A percentile compares a stretch with the other conserved stretches of the same genome.
phyloP scores from a whole-genome alignment of 2,329 filamentous ascomycete species.

The Penicillium frequentans region DNA sequence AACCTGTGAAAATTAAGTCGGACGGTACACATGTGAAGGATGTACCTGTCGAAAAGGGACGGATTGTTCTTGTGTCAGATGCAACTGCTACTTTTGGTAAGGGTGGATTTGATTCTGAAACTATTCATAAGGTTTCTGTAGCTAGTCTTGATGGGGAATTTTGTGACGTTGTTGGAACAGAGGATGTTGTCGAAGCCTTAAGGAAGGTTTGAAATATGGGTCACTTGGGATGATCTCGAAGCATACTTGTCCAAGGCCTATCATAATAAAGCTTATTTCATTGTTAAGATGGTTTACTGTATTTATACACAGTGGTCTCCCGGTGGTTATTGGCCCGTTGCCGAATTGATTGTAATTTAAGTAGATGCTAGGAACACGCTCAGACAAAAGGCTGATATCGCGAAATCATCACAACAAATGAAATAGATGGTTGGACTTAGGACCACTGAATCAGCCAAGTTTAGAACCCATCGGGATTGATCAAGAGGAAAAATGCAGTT shows the following conservation, averaged over 20 bases:
- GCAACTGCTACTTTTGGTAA: conserved; percentile 50
- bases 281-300: too few relatives aligned
- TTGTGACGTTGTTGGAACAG: conserved; percentile 41
- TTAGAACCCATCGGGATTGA: background rate
- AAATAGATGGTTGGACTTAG: background rate
- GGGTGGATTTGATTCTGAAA: conserved; percentile 46
- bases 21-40: conserved; percentile 24
- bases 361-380: too few relatives aligned
- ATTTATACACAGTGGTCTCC: too few relatives aligned
- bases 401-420: too few relatives aligned
- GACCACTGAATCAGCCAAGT: background rate
- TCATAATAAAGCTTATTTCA: too few relatives aligned
- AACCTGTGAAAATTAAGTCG: conserved; percentile 10
- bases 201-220: background rate
- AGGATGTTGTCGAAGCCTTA: conserved; percentile 36
- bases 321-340: too few relatives aligned
- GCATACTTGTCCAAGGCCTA: background rate
- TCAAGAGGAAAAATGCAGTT: background rate
- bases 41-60: conserved; percentile 24
- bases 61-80: conserved; percentile 47
- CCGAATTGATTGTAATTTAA: too few relatives aligned
- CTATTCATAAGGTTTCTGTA: conserved; percentile 46
- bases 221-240: background rate
- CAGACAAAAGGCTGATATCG: too few relatives aligned
- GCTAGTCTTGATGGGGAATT: conserved; percentile 50